Evolutionary conservation across 164 flowering plant genomes (phyloP), one percentile per base, ranked within the genome.

Genomic region (Vitis rotundifolia): DNA sequence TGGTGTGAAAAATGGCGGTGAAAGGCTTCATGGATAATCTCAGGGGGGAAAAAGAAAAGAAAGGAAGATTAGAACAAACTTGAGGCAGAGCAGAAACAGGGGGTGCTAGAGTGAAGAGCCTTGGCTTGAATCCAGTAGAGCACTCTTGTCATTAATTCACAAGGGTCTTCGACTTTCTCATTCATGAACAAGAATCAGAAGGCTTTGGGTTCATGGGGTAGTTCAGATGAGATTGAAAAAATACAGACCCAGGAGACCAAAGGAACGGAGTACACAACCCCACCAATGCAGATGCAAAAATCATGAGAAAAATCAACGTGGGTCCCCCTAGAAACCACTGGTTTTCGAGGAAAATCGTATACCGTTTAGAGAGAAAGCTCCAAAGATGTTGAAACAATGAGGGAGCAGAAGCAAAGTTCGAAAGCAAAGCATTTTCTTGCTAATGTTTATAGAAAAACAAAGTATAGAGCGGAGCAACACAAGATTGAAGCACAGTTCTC

Each of bases 401-500:
- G 28, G 7, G 10, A 13, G 66, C 18, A 57, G 29, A 59, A 53
- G 61, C 63, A 58, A 26, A 49, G 66, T 8, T 26, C 13, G 48
- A 44, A 49, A 54, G 7, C 56, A 11, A 61, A 70, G 31, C 54
- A 1, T 52, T 62, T 70, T 61, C 48, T 29, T 37, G 44, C 31
- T 65, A 10, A 50, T 62, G 68, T 71, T 77, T 61, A 77, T 69
- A 78, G 80, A 73, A 77, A 76, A 75, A 71, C 75, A 49, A 66
- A 72, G 72, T 78, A 64, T 64, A 49, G 52, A 53, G 58, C 13
- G 63, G 68, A 55, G 71, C 3, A 66, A 47, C 70, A 29, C 15
- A 71, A 68, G 73, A 69, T 51, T 29, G 31, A 59, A 61, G 78
- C 84, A 60, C 79, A 66, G 69, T 66, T 80, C 60, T 82, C 84